Evolutionary conservation across 2,329 filamentous ascomycete genomes (phyloP).

Genomic region (Pseudogymnoascus sp.): DNA sequence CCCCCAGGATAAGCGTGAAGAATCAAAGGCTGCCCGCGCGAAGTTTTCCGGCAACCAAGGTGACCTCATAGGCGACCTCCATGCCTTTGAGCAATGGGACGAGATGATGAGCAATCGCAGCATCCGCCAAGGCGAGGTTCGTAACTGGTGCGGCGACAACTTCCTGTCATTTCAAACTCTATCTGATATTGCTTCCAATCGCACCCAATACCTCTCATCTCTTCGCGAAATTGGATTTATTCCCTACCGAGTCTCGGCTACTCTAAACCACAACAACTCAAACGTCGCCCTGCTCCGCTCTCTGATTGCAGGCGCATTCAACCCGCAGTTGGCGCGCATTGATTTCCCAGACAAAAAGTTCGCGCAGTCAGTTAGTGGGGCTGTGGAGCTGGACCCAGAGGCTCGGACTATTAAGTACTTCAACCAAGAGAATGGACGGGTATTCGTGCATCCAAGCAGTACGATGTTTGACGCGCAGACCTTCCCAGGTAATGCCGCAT

Average conservation of each 20-base stretch:
- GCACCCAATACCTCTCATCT: constrained; percentile 76
- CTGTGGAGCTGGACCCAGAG: constrained; percentile 88
- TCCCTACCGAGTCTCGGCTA: constrained; percentile 31
- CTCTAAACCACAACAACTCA: constrained; percentile 41
- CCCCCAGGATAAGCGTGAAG: constrained; percentile 73
- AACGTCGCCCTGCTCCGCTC: constrained; percentile 32
- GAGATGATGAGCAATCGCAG: constrained; percentile 51
- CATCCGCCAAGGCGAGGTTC: constrained; percentile 53
- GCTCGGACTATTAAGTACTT: constrained; percentile 90
- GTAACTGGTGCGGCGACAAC: constrained; percentile 75
- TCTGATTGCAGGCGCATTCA: constrained; percentile 42
- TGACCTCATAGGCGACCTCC: constrained; percentile 79
- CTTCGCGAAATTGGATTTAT: constrained; percentile 81
- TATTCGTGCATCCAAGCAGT: constrained; percentile 88
- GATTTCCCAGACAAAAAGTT: constrained; percentile 96
- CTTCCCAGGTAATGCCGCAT: constrained; percentile 67
- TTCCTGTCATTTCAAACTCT: constrained; percentile 80
- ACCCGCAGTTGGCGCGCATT: constrained; percentile 83
- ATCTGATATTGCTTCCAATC: constrained; percentile 79
- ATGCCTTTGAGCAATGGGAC: constrained; percentile 77
- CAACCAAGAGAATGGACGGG: constrained; percentile 73
- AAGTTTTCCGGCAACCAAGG: constrained; percentile 72
- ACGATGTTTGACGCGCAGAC: constrained; percentile 76
- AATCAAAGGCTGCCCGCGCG: constrained; percentile 68
- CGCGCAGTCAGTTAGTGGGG: constrained; percentile 74